These are phyloP conservation scores for Solidago caesia DNA, from an alignment of 129 eudicot species.

Conservation along the genomic window DNA sequence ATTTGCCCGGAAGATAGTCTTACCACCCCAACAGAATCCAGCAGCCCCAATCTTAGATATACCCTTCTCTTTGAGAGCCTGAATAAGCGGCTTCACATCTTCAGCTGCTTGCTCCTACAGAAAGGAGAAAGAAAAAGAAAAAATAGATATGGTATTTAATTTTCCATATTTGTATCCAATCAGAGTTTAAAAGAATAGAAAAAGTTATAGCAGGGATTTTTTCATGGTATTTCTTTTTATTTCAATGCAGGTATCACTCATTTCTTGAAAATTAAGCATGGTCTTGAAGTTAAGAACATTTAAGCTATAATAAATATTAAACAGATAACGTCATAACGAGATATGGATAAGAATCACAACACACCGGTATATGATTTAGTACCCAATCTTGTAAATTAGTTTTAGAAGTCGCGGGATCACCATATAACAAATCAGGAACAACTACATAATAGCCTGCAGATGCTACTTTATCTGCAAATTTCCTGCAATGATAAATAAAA, in stretches of 20 bases:
- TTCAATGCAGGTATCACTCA: not conserved
- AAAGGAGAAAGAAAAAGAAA: not conserved
- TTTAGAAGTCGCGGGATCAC: constrained; percentile 48
- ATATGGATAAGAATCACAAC: constrained; percentile 26
- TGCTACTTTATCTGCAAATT: constrained; percentile 70
- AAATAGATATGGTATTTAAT: not conserved
- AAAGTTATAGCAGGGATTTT: not conserved
- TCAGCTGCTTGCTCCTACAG: constrained; percentile 14
- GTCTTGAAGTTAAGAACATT: not conserved
- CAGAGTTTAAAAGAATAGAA: not conserved
- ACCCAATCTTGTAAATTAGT: constrained; percentile 42
- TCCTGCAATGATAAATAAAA: constrained; percentile 38
- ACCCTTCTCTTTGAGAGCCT: constrained; percentile 67
- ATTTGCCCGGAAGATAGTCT: constrained; percentile 10
- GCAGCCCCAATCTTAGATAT: constrained; percentile 68
- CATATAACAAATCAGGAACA: constrained; percentile 70
- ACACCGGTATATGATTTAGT: constrained; percentile 54
- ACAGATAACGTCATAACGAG: constrained; percentile 14
- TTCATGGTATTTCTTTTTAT: too few species aligned
- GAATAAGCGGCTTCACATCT: constrained; percentile 23
- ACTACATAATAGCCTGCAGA: constrained; percentile 71
- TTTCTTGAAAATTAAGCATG: not conserved
- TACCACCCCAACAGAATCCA: constrained; percentile 94
- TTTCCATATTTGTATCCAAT: not conserved
- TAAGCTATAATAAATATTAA: not conserved